Conservation (phyloP, 2,329 filamentous ascomycete species). For the Juglanconis oblonga region DNA sequence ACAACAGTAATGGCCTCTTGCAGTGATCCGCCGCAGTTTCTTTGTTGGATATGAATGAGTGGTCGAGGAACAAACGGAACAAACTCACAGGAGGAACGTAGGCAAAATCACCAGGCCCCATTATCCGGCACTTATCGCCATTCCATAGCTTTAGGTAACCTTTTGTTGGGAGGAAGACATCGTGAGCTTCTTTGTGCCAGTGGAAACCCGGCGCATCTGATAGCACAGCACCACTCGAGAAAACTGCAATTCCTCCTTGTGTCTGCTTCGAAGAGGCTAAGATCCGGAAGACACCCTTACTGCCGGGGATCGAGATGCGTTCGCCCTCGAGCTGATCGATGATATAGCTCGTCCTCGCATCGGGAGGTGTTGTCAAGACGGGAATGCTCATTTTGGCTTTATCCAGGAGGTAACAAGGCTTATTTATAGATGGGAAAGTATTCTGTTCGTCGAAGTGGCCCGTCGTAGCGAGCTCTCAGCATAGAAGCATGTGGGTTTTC, state of each 20-base stretch:
- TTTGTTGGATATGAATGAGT: too few relatives aligned
- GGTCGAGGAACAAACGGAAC: constrained; percentile 8
- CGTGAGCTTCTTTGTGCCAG: constrained; percentile 54
- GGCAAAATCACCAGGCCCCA: constrained; percentile 55
- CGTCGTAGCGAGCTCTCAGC: too few relatives aligned
- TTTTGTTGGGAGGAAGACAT: constrained; percentile 55
- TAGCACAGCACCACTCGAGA: constrained; percentile 45
- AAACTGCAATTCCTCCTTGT: constrained; percentile 47
- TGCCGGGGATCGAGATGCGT: constrained; percentile 48
- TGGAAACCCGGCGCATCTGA: constrained; percentile 51
- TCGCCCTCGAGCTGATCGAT: constrained; percentile 49
- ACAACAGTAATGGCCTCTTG: neutral
- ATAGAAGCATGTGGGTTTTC: too few relatives aligned
- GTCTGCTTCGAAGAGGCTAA: constrained; percentile 51
- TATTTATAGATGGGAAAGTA: neutral
- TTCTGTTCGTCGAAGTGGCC: too few relatives aligned
- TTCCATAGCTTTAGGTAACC: constrained; percentile 55
- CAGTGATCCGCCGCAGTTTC: too few relatives aligned
- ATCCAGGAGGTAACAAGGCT: neutral
- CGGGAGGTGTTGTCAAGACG: constrained; percentile 32
- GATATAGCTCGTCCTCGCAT: constrained; percentile 38
- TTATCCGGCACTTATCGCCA: constrained; percentile 51
- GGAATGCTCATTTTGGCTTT: constrained; percentile 29
- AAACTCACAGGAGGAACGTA: constrained; percentile 51
- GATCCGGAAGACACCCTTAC: constrained; percentile 49